Evolutionary conservation across 148 eudicot species (phyloP).

Genomic region (Fallopia convolvulus): DNA sequence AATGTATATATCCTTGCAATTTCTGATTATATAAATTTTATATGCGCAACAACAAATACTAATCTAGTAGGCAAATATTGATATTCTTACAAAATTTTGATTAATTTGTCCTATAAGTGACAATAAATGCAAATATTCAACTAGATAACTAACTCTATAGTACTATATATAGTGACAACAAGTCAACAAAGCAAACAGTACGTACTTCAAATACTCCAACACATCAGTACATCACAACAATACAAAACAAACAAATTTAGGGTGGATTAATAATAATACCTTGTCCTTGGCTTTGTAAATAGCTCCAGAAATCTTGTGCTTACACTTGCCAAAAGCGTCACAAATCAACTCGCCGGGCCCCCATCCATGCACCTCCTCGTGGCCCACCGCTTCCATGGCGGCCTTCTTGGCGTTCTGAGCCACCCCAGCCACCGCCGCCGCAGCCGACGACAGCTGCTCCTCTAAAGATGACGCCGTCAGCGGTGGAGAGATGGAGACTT

Average conservation of each 20-base stretch:
- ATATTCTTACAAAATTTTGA: too few species aligned
- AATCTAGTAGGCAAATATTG: too few species aligned
- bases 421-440: conserved; percentile 7
- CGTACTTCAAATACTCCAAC: too few species aligned
- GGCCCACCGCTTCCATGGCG: background rate
- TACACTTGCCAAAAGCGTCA: conserved; percentile 48
- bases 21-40: too few species aligned
- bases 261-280: background rate
- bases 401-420: conserved; percentile 16
- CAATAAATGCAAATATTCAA: too few species aligned
- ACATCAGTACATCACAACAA: too few species aligned
- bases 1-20: too few species aligned
- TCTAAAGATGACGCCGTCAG: background rate
- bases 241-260: too few species aligned
- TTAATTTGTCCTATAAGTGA: too few species aligned
- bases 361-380: conserved; percentile 20
- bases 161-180: too few species aligned
- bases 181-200: too few species aligned
- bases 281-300: conserved; percentile 28
- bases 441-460: background rate
- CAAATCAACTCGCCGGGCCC: conserved; percentile 35
- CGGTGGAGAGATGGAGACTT: conserved; percentile 48
- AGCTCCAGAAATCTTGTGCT: conserved; percentile 24
- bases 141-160: background rate
- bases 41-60: too few species aligned